Evolutionary conservation across 2,329 filamentous ascomycete species (phyloP).

Genomic region (Sporothrix mexicana): DNA sequence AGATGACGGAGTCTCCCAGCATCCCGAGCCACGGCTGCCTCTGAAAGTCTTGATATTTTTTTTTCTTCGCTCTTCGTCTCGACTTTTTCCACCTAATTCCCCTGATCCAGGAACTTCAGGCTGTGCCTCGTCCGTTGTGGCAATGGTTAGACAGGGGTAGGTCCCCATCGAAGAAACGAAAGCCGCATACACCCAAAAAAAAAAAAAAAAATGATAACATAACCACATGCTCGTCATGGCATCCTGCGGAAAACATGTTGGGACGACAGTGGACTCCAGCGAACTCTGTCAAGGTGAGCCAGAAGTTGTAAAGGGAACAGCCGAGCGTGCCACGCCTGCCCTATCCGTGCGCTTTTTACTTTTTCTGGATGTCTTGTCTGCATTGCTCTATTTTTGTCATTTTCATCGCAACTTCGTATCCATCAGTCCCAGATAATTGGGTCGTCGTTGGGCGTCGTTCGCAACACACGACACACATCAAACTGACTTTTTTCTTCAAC

Average conservation of each 20-base stretch:
- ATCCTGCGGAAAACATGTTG: not conserved
- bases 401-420: not conserved
- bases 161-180: not conserved
- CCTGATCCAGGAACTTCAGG: not conserved
- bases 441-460: not conserved
- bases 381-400: conserved; percentile 6
- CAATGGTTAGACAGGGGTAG: not conserved
- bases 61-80: not conserved
- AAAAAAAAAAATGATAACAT: not conserved
- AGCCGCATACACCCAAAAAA: not conserved
- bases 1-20: conserved; percentile 4
- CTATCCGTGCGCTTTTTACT: conserved; percentile 3
- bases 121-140: not conserved
- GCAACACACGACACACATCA: too few species aligned
- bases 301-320: conserved; percentile 17
- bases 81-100: not conserved
- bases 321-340: conserved; percentile 23
- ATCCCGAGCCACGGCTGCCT: not conserved
- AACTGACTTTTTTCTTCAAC: too few species aligned
- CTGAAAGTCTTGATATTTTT: not conserved
- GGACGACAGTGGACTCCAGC: conserved; percentile 6
- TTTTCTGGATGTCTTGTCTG: too few species aligned
- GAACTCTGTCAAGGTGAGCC: not conserved
- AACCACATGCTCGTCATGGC: not conserved
- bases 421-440: not conserved